Evolutionary conservation across 2,329 filamentous ascomycete species (phyloP).

Genomic region (Waltergamsia citrina): DNA sequence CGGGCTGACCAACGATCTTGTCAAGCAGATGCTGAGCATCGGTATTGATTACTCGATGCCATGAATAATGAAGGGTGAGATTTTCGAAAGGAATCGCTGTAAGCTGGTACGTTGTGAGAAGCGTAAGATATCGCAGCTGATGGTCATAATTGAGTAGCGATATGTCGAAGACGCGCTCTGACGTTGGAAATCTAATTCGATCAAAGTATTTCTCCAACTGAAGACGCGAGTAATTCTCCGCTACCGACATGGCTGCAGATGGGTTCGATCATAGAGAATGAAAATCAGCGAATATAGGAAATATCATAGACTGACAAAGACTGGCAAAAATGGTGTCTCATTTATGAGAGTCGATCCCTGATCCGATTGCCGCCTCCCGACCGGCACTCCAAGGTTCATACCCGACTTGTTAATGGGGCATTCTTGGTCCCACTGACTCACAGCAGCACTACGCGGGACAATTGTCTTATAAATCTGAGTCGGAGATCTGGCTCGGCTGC

Average conservation of each 20-base stretch:
- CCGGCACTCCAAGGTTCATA: no score
- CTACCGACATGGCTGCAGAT: background rate
- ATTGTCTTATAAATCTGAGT: no score
- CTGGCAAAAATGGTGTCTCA: no score
- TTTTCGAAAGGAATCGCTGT: conserved; percentile 36
- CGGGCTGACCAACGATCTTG: conserved; percentile 24
- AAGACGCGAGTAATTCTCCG: background rate
- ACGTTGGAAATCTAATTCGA: conserved; percentile 1
- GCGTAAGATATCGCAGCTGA: conserved; percentile 1
- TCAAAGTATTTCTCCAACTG: conserved; percentile 4
- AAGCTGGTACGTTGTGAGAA: conserved; percentile 20
- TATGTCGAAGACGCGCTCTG: conserved; percentile 1
- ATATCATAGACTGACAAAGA: no score
- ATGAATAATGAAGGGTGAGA: conserved; percentile 31
- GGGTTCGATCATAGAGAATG: no score
- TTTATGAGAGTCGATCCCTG: no score
- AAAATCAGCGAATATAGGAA: no score
- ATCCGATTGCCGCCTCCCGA: no score
- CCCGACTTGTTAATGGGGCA: no score
- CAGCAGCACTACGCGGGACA: no score
- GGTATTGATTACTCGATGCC: conserved; percentile 20
- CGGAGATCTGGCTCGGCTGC: no score
- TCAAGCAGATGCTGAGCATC: conserved; percentile 23
- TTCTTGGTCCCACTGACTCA: no score
- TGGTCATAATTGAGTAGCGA: background rate